Base-by-base conservation (phyloP, 2,329 filamentous ascomycete genomes). In the Exophiala bonariae region DNA sequence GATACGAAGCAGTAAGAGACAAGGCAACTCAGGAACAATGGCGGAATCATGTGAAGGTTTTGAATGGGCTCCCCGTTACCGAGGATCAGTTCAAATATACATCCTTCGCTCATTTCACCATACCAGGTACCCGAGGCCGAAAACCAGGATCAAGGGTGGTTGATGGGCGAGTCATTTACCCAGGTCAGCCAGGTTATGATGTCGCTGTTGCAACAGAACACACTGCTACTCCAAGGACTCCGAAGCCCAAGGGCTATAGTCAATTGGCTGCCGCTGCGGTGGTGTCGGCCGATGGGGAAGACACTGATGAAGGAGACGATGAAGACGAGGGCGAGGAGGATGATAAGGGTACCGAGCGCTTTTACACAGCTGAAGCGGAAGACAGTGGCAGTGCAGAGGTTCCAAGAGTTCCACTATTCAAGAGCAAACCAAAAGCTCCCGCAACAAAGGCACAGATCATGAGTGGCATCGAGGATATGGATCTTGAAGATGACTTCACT, bases 1-100 rank as follows among this genome's bases (percentile, higher is more conserved):
- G 65, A 16, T 71, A 69, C 32, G 73, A 77, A 42, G 66, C 64
- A 1, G 68, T 76, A 6, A 66, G 78, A 47, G 62, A 72, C 1
- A 67, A 67, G 38, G 69, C 69, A 49, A 58, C 58, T n/a, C 37
- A 59, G 30, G 44, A 55, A 14, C 35, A 44, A 14, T 78, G 72
- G 70, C 67, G 71, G 13, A 69, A 68, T 3, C 67, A 71, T 20
- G 64, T 78, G 39, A 70, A 67, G 19, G 61, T 74, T 4, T 56
- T 78, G 6, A 68, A 75, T 13, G 70, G 69, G 13, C 45, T 55
- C n/a, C 28, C 51, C 23, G 30, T 41, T 4, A 38, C 47, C 16
- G 32, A 20, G 18, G 45, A 48, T 4, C 30, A 22, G 30, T 44
- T 41, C 34, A 41, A 41, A 22, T 50, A 31, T 39, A 44, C 30